Conservation (phyloP, 768 basidiomycete genomes). For the Suillus subalutaceus region DNA sequence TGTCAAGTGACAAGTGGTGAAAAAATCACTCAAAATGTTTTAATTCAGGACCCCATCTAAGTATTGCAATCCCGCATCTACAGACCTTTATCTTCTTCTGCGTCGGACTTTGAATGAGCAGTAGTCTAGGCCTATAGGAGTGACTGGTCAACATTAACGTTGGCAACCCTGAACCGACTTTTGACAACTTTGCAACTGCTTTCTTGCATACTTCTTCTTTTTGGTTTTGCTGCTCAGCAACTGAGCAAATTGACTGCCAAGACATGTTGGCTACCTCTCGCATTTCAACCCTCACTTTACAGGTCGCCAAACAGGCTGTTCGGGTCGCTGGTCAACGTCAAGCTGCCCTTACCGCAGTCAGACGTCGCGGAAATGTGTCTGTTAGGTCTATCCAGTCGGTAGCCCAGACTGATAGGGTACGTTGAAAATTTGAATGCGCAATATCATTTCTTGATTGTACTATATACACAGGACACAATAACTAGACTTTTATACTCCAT, state of each 20-base stretch:
- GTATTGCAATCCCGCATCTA: background rate
- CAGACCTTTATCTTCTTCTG: background rate
- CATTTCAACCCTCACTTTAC: conserved; percentile 23
- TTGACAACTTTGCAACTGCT: background rate
- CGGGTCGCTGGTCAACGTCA: conserved; percentile 47
- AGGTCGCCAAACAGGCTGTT: conserved; percentile 46
- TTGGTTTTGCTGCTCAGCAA: background rate
- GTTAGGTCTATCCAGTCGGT: conserved; percentile 57
- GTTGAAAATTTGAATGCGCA: conserved; percentile 23
- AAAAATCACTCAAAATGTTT: background rate
- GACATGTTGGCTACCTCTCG: conserved; percentile 37
- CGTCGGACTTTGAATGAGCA: background rate
- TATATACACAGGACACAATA: conserved; percentile 80
- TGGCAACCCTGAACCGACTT: too few species aligned
- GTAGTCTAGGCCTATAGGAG: too few species aligned
- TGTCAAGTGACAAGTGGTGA: background rate
- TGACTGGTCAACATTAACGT: too few species aligned
- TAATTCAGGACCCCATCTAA: background rate
- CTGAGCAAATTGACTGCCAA: background rate
- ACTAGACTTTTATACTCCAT: conserved; percentile 95
- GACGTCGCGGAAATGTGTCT: conserved; percentile 37
- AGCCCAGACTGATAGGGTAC: conserved; percentile 75
- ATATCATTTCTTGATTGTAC: background rate
- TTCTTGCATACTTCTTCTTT: background rate
- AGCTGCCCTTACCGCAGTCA: conserved; percentile 42